Conservation (phyloP, 2,329 filamentous ascomycete species). For the Trichophaea hybrida region DNA sequence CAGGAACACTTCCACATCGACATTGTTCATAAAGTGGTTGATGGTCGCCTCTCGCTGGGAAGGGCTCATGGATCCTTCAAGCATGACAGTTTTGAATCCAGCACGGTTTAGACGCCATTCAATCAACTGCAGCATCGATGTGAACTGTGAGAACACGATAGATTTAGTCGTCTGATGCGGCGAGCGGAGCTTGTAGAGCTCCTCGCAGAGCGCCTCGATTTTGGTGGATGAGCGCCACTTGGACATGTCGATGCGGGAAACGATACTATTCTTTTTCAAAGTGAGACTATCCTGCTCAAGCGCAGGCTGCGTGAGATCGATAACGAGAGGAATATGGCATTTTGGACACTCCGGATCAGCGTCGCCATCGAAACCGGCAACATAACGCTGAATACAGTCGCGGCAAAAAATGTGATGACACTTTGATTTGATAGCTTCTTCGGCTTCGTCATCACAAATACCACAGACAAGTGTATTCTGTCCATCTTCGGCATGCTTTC, state of each 20-base stretch:
- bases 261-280: constrained; percentile 81
- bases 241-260: constrained; percentile 97
- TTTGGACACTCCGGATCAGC: constrained; percentile 61
- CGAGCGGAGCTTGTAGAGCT: constrained; percentile 79
- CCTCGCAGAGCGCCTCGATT: constrained; percentile 90
- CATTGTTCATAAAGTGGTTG: constrained; percentile 86
- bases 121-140: constrained; percentile 59
- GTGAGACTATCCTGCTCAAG: constrained; percentile 72
- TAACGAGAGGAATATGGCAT: constrained; percentile 77
- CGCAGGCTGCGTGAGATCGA: constrained; percentile 89
- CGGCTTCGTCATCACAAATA: constrained; percentile 84
- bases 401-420: constrained; percentile 92
- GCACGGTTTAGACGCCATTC: constrained; percentile 55
- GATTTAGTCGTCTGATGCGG: constrained; percentile 81
- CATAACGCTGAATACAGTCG: constrained; percentile 62
- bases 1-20: constrained; percentile 87
- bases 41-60: constrained; percentile 86
- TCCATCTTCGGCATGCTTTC: constrained; percentile 70
- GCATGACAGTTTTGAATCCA: constrained; percentile 96
- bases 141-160: constrained; percentile 97
- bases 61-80: constrained; percentile 94
- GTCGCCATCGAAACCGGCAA: constrained; percentile 58
- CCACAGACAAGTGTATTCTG: constrained; percentile 55
- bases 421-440: constrained; percentile 80
- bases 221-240: constrained; percentile 98